phyloP scores from a whole-genome alignment of 1,284 basidiomycete genomes.

The Tylopilus orsonianus region DNA sequence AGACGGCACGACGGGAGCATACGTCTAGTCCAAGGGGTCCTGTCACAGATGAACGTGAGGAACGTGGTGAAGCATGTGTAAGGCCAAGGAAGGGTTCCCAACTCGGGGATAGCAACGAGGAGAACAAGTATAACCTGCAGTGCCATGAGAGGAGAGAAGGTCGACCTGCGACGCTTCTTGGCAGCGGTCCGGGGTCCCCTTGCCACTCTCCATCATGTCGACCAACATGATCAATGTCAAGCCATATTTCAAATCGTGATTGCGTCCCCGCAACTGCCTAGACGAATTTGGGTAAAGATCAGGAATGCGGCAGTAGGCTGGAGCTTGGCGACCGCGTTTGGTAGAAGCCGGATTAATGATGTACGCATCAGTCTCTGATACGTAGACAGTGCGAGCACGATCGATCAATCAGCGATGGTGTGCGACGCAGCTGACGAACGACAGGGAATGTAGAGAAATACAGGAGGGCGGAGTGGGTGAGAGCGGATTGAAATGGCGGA shows the following conservation, averaged over 20 bases:
- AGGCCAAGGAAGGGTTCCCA: slow-evolving; percentile 13
- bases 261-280: slow-evolving; percentile 22
- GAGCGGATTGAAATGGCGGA: slow-evolving; percentile 1
- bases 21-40: slow-evolving; percentile 17
- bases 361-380: slow-evolving; percentile 12
- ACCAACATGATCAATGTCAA: slow-evolving; percentile 12
- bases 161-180: slow-evolving; percentile 15
- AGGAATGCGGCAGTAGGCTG: slow-evolving; percentile 26
- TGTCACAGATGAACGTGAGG: slow-evolving; percentile 25
- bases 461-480: slow-evolving; percentile 1
- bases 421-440: not conserved
- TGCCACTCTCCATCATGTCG: slow-evolving; percentile 14
- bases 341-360: slow-evolving; percentile 8
- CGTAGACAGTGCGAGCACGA: slow-evolving; percentile 3
- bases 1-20: not conserved
- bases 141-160: slow-evolving; percentile 26
- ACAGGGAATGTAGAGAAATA: not conserved
- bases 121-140: slow-evolving; percentile 22
- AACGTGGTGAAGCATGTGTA: slow-evolving; percentile 13
- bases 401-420: slow-evolving; percentile 20
- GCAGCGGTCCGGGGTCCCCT: slow-evolving; percentile 17
- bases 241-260: slow-evolving; percentile 20
- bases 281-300: slow-evolving; percentile 19
- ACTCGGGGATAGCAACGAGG: slow-evolving; percentile 26
- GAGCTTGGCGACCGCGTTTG: slow-evolving; percentile 27